Evolutionary conservation across 2,329 filamentous ascomycete genomes (phyloP), one percentile per base, ranked within the genome.

Genomic region (Chaetomium strumarium): DNA sequence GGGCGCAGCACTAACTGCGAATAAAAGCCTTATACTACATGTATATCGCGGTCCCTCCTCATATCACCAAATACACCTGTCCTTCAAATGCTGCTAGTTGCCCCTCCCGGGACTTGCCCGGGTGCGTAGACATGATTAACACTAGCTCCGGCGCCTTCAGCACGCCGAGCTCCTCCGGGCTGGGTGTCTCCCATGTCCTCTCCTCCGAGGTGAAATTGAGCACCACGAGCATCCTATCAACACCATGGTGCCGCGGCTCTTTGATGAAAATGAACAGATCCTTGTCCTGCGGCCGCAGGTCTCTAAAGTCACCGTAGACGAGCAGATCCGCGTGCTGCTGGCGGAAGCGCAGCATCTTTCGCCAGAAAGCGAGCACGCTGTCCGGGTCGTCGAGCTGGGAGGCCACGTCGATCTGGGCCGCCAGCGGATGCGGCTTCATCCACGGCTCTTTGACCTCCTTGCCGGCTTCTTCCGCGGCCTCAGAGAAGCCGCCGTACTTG

Each of bases 401-500:
- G 2, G 43, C 43, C 17, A 52, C 49, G 20, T 52, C 31, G 43
- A 52, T 46, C 49, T 46, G 43, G 37, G 14, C 30, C 12, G 43
- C 49, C 9, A 52, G 42, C 6, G 49, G 49, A 6, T 52, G 49
- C 14, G 49, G 43, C 49, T 52, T 52, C 49, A 52, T 52, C 49
- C 49, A 52, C 9, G 49, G 49, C 37, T 52, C 43, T 10, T 42
- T n/a, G 13, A 52, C 30, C 43, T 46, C 43, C 30, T 42, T 46
- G 17, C 49, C 49, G 3, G 36, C 49, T 17, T 40, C 12, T n/a
- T 52, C 49, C 0, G 49, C 49, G 3, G 49, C 43, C 36, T 46
- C 43, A 14, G 49, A 46, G 30, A 52, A 52, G 29, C 49, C 49
- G 30, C 42, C 49, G 37, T 52, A 46, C 43, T 46, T 52, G 9